Percentiles rank a stretch among this genome's conserved stretches.
These are phyloP conservation scores for Domatiomyces catenatus DNA, from an alignment of 2,329 filamentous ascomycete genomes.

Conservation along the genomic window DNA sequence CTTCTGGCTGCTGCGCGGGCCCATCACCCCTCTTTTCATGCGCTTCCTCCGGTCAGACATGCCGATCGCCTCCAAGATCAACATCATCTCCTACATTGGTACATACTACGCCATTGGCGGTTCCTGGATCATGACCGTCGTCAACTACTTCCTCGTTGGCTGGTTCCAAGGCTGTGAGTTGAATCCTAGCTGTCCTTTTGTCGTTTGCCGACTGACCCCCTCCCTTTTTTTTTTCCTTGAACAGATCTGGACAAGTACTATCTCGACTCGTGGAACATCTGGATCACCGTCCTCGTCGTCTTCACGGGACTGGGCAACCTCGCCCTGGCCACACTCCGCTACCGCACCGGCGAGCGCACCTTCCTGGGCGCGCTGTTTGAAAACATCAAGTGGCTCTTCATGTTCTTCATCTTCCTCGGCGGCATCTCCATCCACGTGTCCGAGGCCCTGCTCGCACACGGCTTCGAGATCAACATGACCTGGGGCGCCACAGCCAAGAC, in stretches of 20 bases:
- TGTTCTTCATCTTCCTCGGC: constrained; percentile 62
- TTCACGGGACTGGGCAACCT: constrained; percentile 52
- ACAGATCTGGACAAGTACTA: constrained; percentile 50
- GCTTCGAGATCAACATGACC: constrained; percentile 68
- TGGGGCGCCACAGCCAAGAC: constrained; percentile 80
- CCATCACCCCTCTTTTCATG: constrained; percentile 65
- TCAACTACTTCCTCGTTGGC: constrained; percentile 58
- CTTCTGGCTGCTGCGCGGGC: constrained; percentile 57
- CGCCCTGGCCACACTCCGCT: constrained; percentile 46
- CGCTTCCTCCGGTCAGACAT: constrained; percentile 56
- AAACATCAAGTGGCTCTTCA: constrained; percentile 48
- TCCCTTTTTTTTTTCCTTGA: constrained; percentile 29
- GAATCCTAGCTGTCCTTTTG: constrained; percentile 50
- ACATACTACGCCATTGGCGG: constrained; percentile 59
- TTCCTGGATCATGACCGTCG: constrained; percentile 48
- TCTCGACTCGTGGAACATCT: constrained; percentile 49
- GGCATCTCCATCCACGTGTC: constrained; percentile 67
- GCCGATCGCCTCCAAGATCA: constrained; percentile 45
- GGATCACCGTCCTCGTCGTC: constrained; percentile 45
- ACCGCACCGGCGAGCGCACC: constrained; percentile 41
- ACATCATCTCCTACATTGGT: constrained; percentile 55
- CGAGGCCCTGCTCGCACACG: constrained; percentile 63
- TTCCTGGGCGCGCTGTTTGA: constrained; percentile 37
- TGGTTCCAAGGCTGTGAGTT: constrained; percentile 45
- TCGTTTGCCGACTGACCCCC: too few relatives aligned